Percentiles rank a stretch among this genome's conserved stretches.
Evolutionary conservation across 768 basidiomycete genomes (phyloP).

Genomic region (Calocybe cyanea): DNA sequence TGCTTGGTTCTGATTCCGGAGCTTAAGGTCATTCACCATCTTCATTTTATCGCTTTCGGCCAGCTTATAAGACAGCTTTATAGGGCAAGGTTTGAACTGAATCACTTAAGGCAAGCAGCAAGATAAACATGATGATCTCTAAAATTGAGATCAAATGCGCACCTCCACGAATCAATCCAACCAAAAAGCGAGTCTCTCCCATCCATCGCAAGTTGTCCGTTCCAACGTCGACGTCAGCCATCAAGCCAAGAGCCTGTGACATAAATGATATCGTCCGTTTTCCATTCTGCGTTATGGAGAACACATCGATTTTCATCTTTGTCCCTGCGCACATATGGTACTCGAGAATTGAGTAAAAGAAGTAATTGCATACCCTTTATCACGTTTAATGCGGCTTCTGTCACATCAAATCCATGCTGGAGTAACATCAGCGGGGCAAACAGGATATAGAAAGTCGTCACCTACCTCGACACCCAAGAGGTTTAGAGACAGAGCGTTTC

Average conservation of each 20-base stretch:
- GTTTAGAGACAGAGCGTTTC: conserved; percentile 73
- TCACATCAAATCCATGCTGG: conserved; percentile 69
- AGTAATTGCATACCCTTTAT: conserved; percentile 59
- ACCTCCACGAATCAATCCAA: conserved; percentile 72
- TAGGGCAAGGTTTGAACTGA: conserved; percentile 57
- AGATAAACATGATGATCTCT: not conserved
- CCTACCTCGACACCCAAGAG: conserved; percentile 63
- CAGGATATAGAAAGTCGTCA: conserved; percentile 1
- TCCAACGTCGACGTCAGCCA: conserved; percentile 82
- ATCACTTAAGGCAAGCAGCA: conserved; percentile 42
- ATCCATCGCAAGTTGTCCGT: conserved; percentile 86
- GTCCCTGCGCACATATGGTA: conserved; percentile 38
- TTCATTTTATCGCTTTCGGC: conserved; percentile 64
- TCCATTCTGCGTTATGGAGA: conserved; percentile 67
- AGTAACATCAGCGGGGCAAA: not conserved
- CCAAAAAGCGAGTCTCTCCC: conserved; percentile 75
- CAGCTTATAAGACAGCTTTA: conserved; percentile 69
- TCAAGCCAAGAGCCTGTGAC: conserved; percentile 77
- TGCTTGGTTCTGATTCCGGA: conserved; percentile 28
- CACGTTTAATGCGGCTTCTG: conserved; percentile 68
- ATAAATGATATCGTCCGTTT: conserved; percentile 73
- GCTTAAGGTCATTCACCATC: conserved; percentile 54
- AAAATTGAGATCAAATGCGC: conserved; percentile 17
- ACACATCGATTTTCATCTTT: conserved; percentile 73
- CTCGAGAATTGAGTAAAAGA: not conserved